phyloP scores from a whole-genome alignment of 2,329 filamentous ascomycete species.

The Sporothrix sp. region DNA sequence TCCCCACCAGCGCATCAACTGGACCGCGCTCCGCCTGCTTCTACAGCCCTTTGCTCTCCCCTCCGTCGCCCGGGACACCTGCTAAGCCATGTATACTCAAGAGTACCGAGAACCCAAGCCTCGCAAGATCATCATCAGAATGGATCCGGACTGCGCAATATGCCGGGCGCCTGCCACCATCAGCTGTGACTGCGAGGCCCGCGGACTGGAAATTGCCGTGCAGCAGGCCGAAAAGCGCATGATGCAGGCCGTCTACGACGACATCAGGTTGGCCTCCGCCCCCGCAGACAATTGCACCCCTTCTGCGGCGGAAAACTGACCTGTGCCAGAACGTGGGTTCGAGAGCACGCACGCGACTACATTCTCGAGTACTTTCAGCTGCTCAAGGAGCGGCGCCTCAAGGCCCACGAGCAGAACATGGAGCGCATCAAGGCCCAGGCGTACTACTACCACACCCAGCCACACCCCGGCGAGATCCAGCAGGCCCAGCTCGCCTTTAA shows the following conservation, averaged over 20 bases:
- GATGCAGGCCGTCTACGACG: slow-evolving; percentile 52
- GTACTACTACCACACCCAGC: slow-evolving; percentile 47
- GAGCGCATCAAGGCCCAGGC: slow-evolving; percentile 46
- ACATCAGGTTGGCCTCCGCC: slow-evolving; percentile 46
- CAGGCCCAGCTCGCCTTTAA: slow-evolving; percentile 58
- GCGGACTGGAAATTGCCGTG: slow-evolving; percentile 52
- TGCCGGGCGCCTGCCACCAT: slow-evolving; percentile 49
- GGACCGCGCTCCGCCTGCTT: no score
- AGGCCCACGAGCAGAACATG: slow-evolving; percentile 44
- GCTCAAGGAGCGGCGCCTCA: slow-evolving; percentile 51
- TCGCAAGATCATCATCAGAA: slow-evolving; percentile 45
- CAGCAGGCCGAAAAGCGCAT: slow-evolving; percentile 53
- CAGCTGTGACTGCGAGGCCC: slow-evolving; percentile 57
- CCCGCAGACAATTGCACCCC: no score
- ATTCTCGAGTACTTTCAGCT: slow-evolving; percentile 56
- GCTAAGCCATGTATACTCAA: slow-evolving; percentile 40
- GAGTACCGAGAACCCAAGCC: slow-evolving; percentile 30
- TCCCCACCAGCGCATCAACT: neutral
- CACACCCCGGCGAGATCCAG: slow-evolving; percentile 52
- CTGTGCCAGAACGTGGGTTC: slow-evolving; percentile 56
- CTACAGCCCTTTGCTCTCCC: slow-evolving; percentile 7
- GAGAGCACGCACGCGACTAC: slow-evolving; percentile 56
- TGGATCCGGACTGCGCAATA: slow-evolving; percentile 62
- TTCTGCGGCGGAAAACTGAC: no score
- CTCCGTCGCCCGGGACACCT: neutral